Base-by-base conservation (phyloP, 2,329 filamentous ascomycete species). In the Diatrype stigma region DNA sequence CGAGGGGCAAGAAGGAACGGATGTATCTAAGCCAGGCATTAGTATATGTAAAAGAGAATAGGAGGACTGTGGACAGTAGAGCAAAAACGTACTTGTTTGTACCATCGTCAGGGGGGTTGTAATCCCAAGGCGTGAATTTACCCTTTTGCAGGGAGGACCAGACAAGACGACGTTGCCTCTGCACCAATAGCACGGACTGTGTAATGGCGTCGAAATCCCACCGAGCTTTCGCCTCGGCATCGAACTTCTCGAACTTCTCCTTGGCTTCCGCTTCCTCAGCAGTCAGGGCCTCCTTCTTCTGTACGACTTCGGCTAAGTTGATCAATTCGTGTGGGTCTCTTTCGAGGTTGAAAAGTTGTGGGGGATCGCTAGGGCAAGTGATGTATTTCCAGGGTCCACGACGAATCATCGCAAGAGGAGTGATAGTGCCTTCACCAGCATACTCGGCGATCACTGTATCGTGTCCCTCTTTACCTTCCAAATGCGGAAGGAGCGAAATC, bases 381-480 rank as follows among this genome's bases (percentile, higher is more conserved):
- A 94, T 84, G 69, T 91, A 96, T 76, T 96, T 96, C 90, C 90
- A 96, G 45, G 81, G 78, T 8, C 90, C 90, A 49, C 90, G 86
- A 51, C 89, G 85, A 65, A 96, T 96, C 92, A 96, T 96, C 78
- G 96, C 90, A 51, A 95, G 81, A 1, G 92, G 92, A 4, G 88
- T 85, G 50, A 96, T 78, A 1, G 92, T 96, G 45, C 92, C 92
- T 71, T 96, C 92, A 46, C 90, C 92, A 64, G 93, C 96, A 73
- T 96, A 96, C 73, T 96, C 92, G 54, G 90, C 91, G 62, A 93
- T 87, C n/a, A 94, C 91, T 11, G 89, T 94, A 67, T 96, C 91
- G 54, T 87, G 85, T 38, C 82, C 84, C n/a, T 81, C 70, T 21
- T 72, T 71, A 47, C 82, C 83, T 61, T 85, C 74, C 32, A 95